These are phyloP conservation scores for Neurospora sp. DNA, from an alignment of 2,329 filamentous ascomycete species.

Conservation along the genomic window DNA sequence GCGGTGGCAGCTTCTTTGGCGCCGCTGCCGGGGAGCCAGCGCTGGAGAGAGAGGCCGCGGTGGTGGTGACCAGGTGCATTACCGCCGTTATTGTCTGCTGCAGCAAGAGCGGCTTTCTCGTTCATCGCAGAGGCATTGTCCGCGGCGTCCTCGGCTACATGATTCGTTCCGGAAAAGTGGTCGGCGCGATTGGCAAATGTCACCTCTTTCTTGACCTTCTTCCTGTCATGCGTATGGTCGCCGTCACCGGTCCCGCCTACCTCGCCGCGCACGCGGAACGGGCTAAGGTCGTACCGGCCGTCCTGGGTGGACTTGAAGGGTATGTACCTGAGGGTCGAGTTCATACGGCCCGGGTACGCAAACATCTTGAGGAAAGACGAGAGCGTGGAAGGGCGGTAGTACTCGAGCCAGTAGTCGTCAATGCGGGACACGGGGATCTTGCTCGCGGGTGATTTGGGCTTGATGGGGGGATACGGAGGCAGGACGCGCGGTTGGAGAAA, in stretches of 20 bases:
- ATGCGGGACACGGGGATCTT: conserved; percentile 48
- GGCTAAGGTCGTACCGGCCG: conserved; percentile 73
- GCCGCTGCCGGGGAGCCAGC: conserved; percentile 47
- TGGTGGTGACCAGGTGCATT: not conserved
- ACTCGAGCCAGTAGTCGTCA: conserved; percentile 96
- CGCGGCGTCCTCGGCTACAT: conserved; percentile 28
- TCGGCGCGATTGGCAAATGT: conserved; percentile 44
- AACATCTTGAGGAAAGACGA: conserved; percentile 92
- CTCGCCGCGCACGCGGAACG: conserved; percentile 70
- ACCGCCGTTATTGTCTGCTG: conserved; percentile 28
- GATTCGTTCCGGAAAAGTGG: conserved; percentile 10
- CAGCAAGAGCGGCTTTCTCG: conserved; percentile 10
- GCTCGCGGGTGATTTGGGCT: conserved; percentile 25
- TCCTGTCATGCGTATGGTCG: conserved; percentile 47
- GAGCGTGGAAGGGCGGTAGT: conserved; percentile 79
- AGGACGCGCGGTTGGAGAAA: conserved; percentile 56
- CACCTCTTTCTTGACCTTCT: conserved; percentile 56
- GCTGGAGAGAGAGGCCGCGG: conserved; percentile 46
- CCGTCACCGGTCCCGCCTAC: conserved; percentile 27
- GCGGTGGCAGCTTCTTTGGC: conserved; percentile 21
- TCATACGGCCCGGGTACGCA: conserved; percentile 66
- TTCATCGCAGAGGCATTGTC: conserved; percentile 27
- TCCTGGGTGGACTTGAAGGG: conserved; percentile 64
- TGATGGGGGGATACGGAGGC: conserved; percentile 34
- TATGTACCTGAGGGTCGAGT: conserved; percentile 76